Base-by-base conservation (phyloP, 2,329 filamentous ascomycete genomes). In the Nannizziopsis arthrosporioides region DNA sequence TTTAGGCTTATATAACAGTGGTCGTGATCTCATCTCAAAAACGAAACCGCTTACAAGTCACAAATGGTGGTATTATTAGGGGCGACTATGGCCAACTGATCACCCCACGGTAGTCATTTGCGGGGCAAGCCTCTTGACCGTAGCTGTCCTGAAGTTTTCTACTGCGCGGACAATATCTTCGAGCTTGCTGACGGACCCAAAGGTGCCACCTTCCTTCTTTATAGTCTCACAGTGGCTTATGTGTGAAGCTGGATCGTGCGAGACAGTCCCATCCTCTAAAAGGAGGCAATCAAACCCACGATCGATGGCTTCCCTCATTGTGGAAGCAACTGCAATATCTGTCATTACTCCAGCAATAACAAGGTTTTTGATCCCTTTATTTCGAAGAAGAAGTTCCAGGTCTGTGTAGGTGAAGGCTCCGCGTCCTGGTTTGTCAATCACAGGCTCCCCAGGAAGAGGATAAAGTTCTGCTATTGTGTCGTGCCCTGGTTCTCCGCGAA, bases 401-500 rank as follows among this genome's bases (percentile, higher is more conserved):
- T 77, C 74, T 0, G 75, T 77, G 53, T 76, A 63, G 5, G 68
- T 60, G 57, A 77, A 77, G 2, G 74, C 73, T 1, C 74, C 68
- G 18, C 72, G 67, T 0, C 74, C 73, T 0, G 74, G 73, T 57
- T 77, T 77, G 58, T 77, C 74, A 38, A 78, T 70, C 7, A 77
- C 64, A 0, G 71, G 66, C 54, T 77, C 74, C 2, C 63, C 63
- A 1, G 61, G 59, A 12, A 70, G 47, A 11, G 74, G 74, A 49
- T 68, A 69, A 30, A 77, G 59, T 54, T 80, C 76, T 6, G 69
- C 62, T 14, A 80, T 69, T 27, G 73, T 77, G 41, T 75, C 76
- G 56, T 80, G 76, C 0, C 78, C 78, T 17, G 64, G 56, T 55
- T 80, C 73, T 0, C 78, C 77, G 15, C 77, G 72, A 18, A 81